These are phyloP conservation scores for Cutaneotrichosporon sp. DNA, from an alignment of 1,284 basidiomycete species.

Conservation along the genomic window DNA sequence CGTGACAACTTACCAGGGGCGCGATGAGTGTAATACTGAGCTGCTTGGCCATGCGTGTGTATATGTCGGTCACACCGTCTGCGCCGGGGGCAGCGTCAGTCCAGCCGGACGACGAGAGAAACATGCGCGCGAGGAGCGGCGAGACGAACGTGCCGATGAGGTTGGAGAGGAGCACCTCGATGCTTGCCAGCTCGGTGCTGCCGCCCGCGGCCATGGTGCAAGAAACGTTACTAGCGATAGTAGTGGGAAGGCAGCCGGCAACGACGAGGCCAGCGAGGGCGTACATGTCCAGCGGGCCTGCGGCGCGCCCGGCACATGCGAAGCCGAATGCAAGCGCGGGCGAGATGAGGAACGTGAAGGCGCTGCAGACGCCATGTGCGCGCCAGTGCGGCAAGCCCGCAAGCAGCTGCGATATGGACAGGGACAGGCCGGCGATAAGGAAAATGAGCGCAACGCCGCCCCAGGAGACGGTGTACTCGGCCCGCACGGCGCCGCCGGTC, in stretches of 20 bases:
- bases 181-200: conserved; percentile 32
- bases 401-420: conserved; percentile 32
- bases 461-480: conserved; percentile 30
- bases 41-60: conserved; percentile 13
- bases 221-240: conserved; percentile 38
- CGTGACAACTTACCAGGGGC: conserved; percentile 3
- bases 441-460: conserved; percentile 44
- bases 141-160: conserved; percentile 26
- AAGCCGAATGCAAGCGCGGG: conserved; percentile 26
- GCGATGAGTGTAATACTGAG: conserved; percentile 8
- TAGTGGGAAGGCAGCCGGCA: conserved; percentile 31
- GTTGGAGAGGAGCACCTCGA: conserved; percentile 33
- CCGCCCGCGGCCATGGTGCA: conserved; percentile 41
- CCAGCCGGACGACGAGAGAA: conserved; percentile 1
- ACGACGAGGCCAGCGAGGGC: conserved; percentile 12
- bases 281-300: conserved; percentile 15
- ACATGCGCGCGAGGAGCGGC: conserved; percentile 16
- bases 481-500: conserved; percentile 23
- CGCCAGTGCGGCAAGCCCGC: conserved; percentile 17
- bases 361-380: conserved; percentile 35
- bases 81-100: not conserved
- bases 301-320: conserved; percentile 26
- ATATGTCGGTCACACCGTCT: conserved; percentile 5
- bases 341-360: conserved; percentile 18
- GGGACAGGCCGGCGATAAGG: conserved; percentile 36